Conservation (phyloP, 192 early-diverging fungal genomes). For the Podila epigama region DNA sequence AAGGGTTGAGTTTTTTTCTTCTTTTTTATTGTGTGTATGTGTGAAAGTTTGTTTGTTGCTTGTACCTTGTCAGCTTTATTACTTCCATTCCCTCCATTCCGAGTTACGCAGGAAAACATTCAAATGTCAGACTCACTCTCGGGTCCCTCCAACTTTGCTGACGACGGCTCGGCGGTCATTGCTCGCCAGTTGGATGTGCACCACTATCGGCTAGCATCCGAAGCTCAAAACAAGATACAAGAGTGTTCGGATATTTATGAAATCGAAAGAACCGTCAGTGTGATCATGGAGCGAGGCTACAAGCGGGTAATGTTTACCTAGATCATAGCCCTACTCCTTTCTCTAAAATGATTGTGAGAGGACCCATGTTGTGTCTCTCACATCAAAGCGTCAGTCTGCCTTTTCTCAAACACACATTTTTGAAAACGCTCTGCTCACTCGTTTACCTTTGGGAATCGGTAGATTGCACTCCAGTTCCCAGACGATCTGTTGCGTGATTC, state of each 20-base stretch:
- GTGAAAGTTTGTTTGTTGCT: not conserved
- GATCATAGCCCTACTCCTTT: too few species aligned
- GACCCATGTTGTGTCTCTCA: constrained; percentile 6
- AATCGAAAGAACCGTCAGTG: constrained; percentile 65
- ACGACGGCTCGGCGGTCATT: constrained; percentile 75
- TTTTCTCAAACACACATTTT: too few species aligned
- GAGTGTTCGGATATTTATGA: constrained; percentile 60
- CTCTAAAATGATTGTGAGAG: too few species aligned
- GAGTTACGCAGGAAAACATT: not conserved
- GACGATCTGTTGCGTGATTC: constrained; percentile 84
- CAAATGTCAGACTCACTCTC: constrained; percentile 46
- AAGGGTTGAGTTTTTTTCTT: constrained; percentile 11
- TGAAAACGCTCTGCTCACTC: too few species aligned
- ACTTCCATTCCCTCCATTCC: not conserved
- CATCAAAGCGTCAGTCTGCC: constrained; percentile 9
- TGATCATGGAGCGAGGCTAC: constrained; percentile 56
- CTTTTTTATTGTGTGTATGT: not conserved
- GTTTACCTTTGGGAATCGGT: too few species aligned
- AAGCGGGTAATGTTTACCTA: constrained; percentile 24
- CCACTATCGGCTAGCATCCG: constrained; percentile 25
- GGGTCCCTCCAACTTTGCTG: constrained; percentile 67
- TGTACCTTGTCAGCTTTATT: not conserved
- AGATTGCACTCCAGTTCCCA: constrained; percentile 93
- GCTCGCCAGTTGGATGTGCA: constrained; percentile 55
- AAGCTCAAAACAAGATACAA: constrained; percentile 47